Percentiles rank a stretch among this genome's conserved stretches.
These are phyloP conservation scores for Phytopythium boreale DNA, from an alignment of 352 stramenopile genomes.

Conservation along the genomic window DNA sequence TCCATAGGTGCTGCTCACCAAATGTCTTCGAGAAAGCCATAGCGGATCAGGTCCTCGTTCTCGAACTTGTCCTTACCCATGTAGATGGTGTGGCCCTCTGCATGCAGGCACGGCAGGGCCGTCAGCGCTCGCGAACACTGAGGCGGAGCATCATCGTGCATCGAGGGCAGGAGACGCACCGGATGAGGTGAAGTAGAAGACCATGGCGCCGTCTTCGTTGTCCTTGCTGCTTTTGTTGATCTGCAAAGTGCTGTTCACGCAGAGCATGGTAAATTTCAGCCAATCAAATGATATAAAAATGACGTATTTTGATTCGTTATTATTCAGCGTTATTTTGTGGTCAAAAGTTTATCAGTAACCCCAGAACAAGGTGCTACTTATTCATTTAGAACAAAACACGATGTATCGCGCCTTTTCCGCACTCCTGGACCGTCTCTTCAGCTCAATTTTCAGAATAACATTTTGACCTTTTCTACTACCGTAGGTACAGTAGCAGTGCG, in stretches of 20 bases:
- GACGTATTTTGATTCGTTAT: no score
- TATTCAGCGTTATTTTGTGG: no score
- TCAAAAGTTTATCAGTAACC: no score
- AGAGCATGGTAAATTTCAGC: no score
- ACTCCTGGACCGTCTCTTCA: background rate
- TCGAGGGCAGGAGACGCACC: constrained; percentile 28
- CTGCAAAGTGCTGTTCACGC: no score
- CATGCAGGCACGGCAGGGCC: background rate
- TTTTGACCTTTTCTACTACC: no score
- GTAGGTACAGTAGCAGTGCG: no score
- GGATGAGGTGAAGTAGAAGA: constrained; percentile 85
- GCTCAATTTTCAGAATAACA: background rate
- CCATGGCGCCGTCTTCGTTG: constrained; percentile 33
- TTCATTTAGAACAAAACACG: no score
- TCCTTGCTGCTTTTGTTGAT: no score
- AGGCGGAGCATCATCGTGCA: background rate
- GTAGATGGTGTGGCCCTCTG: constrained; percentile 92
- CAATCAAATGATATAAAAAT: no score
- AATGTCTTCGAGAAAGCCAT: constrained; percentile 94
- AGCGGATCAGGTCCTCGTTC: constrained; percentile 99
- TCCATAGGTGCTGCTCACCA: constrained; percentile 42
- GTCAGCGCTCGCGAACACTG: background rate
- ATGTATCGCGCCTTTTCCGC: background rate
- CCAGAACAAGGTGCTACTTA: no score
- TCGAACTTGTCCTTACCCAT: constrained; percentile 99